phyloP scores from a whole-genome alignment of 2,329 filamentous ascomycete species.

The Fusarium humuli region DNA sequence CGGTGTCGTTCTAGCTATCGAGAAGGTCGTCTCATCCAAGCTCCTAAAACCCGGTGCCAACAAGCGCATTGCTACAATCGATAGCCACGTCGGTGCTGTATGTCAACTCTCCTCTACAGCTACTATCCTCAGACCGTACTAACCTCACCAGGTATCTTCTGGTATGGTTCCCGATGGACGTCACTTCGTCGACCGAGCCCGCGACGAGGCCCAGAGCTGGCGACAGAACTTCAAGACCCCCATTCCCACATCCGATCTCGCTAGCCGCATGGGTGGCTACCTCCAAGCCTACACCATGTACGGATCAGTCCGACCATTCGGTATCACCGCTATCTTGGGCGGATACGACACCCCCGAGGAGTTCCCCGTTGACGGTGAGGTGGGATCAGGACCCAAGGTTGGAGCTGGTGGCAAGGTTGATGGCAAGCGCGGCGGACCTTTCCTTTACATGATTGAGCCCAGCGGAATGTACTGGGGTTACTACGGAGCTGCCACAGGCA shows the following conservation, averaged over 20 bases:
- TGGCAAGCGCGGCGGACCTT: slow-evolving; percentile 85
- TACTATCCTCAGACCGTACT: slow-evolving; percentile 1
- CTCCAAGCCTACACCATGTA: slow-evolving; percentile 98
- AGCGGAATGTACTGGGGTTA: slow-evolving; percentile 99
- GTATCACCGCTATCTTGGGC: slow-evolving; percentile 92
- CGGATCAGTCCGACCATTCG: slow-evolving; percentile 95
- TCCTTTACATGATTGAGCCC: slow-evolving; percentile 98
- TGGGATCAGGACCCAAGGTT: slow-evolving; percentile 80
- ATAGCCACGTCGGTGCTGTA: slow-evolving; percentile 94
- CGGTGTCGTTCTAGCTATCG: slow-evolving; percentile 93
- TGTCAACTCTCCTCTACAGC: slow-evolving; percentile 52
- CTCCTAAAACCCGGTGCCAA: slow-evolving; percentile 94
- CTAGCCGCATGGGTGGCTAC: slow-evolving; percentile 93
- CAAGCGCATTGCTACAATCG: slow-evolving; percentile 95
- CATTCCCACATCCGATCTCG: slow-evolving; percentile 88
- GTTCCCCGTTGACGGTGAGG: slow-evolving; percentile 87
- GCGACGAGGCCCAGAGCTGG: slow-evolving; percentile 93
- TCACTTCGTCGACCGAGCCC: slow-evolving; percentile 93
- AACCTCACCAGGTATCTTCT: slow-evolving; percentile 75
- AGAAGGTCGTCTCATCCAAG: slow-evolving; percentile 97
- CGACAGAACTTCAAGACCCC: slow-evolving; percentile 94
- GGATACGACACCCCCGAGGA: slow-evolving; percentile 94
- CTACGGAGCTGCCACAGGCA: slow-evolving; percentile 96
- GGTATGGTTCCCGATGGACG: slow-evolving; percentile 94
- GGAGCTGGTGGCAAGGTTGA: slow-evolving; percentile 86